phyloP scores from a whole-genome alignment of 805 yeast genomes.

The Yarrowia hollandica region DNA sequence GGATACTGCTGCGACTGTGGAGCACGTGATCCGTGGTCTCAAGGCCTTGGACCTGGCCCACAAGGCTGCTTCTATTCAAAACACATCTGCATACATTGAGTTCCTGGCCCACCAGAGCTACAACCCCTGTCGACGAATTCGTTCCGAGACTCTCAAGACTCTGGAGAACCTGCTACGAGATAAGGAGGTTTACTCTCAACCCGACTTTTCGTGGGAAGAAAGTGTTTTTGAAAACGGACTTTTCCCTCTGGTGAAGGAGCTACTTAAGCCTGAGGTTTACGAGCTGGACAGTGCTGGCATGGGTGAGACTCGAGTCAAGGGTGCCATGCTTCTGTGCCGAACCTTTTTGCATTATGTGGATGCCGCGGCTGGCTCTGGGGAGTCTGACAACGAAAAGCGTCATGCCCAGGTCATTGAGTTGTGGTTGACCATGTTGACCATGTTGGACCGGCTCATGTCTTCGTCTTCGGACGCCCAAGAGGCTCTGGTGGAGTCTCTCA shows the following conservation, averaged over 20 bases:
- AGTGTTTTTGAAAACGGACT: constrained; percentile 67
- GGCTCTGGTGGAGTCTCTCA: constrained; percentile 45
- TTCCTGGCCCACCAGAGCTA: constrained; percentile 87
- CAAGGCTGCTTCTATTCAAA: not conserved
- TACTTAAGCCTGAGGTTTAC: constrained; percentile 63
- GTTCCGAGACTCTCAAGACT: constrained; percentile 59
- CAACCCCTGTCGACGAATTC: constrained; percentile 79
- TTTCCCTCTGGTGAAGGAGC: constrained; percentile 67
- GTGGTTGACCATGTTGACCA: constrained; percentile 44
- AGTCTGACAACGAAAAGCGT: not conserved
- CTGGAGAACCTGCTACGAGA: constrained; percentile 18
- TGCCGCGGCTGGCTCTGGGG: constrained; percentile 31
- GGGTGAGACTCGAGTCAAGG: constrained; percentile 64
- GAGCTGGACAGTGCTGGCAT: constrained; percentile 64
- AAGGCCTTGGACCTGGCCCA: constrained; percentile 10
- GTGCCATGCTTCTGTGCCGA: constrained; percentile 67
- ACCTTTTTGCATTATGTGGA: constrained; percentile 53
- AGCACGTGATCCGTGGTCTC: constrained; percentile 19
- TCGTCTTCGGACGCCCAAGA: constrained; percentile 45
- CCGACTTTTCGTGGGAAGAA: constrained; percentile 18
- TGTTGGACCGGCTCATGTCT: constrained; percentile 45
- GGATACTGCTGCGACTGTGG: not conserved
- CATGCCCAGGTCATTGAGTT: constrained; percentile 36
- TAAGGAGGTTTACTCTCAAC: not conserved
- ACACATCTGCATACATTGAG: constrained; percentile 58